Evolutionary conservation across 2,329 filamentous ascomycete genomes (phyloP), one percentile per base, ranked within the genome.

Genomic region (Furcasterigmium sp.): DNA sequence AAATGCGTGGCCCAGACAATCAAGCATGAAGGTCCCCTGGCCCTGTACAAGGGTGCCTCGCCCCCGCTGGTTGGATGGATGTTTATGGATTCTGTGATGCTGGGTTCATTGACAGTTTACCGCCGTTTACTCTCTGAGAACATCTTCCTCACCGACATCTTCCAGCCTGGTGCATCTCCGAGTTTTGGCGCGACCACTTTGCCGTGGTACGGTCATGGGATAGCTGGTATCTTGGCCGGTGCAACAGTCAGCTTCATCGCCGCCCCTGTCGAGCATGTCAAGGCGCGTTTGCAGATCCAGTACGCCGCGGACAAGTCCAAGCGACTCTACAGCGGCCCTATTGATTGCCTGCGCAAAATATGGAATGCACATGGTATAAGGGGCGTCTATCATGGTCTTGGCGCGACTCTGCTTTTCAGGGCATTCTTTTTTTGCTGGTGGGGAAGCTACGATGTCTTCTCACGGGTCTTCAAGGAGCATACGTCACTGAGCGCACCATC

Each of bases 351-450:
- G 29, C 67, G 65, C 53, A 91, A 89, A 65, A 81, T 88, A 37
- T 78, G 78, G 59, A 55, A 60, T n/a, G 61, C 69, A 40, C 89
- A 97, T 61, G 91, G 93, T 37, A 56, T 96, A 3, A 60, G 65
- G 18, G 93, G 91, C 28, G 63, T 98, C 8, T 98, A 91, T 64
- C 90, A 89, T 59, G 93, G 93, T 1, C 75, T 98, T 11, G 72
- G 67, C 29, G 87, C 93, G 2, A 97, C 93, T 0, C 70, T 97
- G 39, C 65, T 97, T 38, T 97, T 97, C 70, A 80, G 93, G 15
- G 81, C 82, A 13, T 95, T 91, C 69, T 98, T 98, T 74, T 96
- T 95, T 75, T 93, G 85, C 70, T 97, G 91, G 91, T 98, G 93
- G 93, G 83, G 84, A n/a, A 86, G 82, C 47, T 98, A 98, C 69